phyloP scores from a whole-genome alignment of 306 rosid species.

The Gillenia trifoliata region DNA sequence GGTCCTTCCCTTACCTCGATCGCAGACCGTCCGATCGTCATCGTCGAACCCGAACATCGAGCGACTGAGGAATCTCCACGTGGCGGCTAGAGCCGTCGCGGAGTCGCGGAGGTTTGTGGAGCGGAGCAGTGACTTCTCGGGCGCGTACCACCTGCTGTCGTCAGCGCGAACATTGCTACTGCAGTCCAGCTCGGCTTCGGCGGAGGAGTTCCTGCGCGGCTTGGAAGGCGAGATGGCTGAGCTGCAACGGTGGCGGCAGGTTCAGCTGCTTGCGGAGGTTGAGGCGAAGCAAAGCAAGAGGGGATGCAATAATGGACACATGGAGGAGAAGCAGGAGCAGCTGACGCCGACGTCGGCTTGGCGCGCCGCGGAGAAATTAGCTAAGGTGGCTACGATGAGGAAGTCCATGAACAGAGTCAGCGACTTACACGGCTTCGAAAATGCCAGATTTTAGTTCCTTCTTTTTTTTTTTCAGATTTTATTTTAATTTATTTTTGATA shows the following conservation, averaged over 20 bases:
- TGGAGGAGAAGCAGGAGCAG: conserved; percentile 65
- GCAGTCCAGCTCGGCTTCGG: conserved; percentile 45
- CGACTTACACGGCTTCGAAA: conserved; percentile 94
- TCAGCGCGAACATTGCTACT: conserved; percentile 75
- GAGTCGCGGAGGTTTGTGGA: conserved; percentile 61
- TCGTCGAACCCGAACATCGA: conserved; percentile 33
- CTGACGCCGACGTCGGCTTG: conserved; percentile 95
- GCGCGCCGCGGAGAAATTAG: conserved; percentile 91
- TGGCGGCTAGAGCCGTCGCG: conserved; percentile 69
- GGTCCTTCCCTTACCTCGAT: conserved; percentile 51
- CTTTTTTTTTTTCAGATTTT: background rate
- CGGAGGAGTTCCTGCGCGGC: conserved; percentile 48
- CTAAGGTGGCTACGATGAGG: conserved; percentile 91
- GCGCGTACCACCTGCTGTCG: conserved; percentile 58
- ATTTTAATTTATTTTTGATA: background rate
- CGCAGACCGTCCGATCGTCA: conserved; percentile 63
- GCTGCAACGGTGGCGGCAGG: conserved; percentile 47
- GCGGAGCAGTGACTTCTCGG: conserved; percentile 43
- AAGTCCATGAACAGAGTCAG: conserved; percentile 98
- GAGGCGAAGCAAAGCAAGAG: conserved; percentile 25
- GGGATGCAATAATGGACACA: background rate
- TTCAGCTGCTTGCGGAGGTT: conserved; percentile 15
- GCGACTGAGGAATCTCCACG: conserved; percentile 65
- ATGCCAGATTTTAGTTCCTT: conserved; percentile 81
- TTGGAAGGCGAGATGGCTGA: conserved; percentile 68